Evolutionary conservation across 371 early-diverging fungal genomes (phyloP), one percentile per base, ranked within the genome.

Genomic region (Syncephalastrum sp.): DNA sequence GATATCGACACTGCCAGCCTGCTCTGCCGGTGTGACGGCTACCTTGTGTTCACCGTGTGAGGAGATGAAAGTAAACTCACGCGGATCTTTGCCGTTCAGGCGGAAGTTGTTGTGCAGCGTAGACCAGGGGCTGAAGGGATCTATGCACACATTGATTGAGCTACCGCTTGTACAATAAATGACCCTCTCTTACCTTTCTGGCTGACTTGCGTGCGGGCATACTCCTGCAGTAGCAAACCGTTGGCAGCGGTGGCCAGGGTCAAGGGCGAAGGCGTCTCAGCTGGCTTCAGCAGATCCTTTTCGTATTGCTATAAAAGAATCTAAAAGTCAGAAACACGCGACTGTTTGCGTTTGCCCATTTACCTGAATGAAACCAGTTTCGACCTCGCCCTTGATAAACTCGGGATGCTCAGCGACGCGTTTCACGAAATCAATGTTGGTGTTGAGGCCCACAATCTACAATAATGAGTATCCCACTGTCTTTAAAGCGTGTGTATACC

Each of bases 401-500:
- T 86, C 90, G 4, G 89, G 91, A 68, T 93, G 91, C 10, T 84
- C 63, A 0, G 89, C 83, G 7, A 97, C 84, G 1, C 78, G 38
- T 61, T 87, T 86, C 57, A 97, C 76, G 65, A 97, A 97, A 33
- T 85, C 87, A 57, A 97, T 92, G 79, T 97, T 97, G 45, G 96
- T 97, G 64, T 89, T 85, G 50, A 90, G 77, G 1, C 98, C 98
- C 12, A 90, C 94, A 38, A 96, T 83, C 81, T 85, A 61, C 47
- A 44, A 14, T 8, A 47, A 21, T 17, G 19, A 19, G 19, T 10
- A 16, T n/a, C 3, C 38, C 33, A 55, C 3, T 12, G 12, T 13
- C 29, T 17, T 17, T 50, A 6, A 46, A 8, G 17, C 8, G 33
- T 41, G n/a, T 21, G 16, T 7, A 2, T 7, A 7, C 23, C 12